Conservation (phyloP, 1,139 yeast species). For the Saccharomycopsis hybrid region DNA sequence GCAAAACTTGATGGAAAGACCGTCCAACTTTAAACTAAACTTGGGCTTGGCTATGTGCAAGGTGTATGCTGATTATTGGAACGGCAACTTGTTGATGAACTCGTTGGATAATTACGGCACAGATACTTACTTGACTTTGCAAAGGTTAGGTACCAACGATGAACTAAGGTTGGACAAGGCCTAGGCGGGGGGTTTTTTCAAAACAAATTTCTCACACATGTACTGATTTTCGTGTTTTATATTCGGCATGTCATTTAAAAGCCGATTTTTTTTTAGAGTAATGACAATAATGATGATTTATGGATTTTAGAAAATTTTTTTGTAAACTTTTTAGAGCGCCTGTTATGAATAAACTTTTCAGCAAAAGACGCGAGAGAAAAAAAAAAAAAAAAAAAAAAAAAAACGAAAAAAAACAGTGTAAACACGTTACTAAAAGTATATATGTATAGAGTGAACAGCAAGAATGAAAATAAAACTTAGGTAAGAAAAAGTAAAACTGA, state of each 20-base stretch:
- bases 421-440: too few relatives aligned
- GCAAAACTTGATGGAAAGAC: conserved; percentile 55
- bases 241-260: background rate
- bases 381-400: too few relatives aligned
- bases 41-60: conserved; percentile 88
- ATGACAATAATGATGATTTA: too few relatives aligned
- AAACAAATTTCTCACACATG: background rate
- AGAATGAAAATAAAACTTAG: too few relatives aligned
- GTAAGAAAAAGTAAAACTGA: too few relatives aligned
- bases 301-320: too few relatives aligned
- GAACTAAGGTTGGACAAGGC: conserved; percentile 18
- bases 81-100: conserved; percentile 76
- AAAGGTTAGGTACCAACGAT: conserved; percentile 41
- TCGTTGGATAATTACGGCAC: conserved; percentile 88
- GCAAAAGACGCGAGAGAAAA: too few relatives aligned
- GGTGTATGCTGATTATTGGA: conserved; percentile 94
- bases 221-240: background rate
- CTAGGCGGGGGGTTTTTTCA: background rate
- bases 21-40: conserved; percentile 70
- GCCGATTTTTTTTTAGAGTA: background rate
- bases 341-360: too few relatives aligned
- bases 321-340: too few relatives aligned
- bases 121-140: conserved; percentile 73
- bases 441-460: too few relatives aligned
- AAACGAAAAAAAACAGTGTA: too few relatives aligned